Base-by-base conservation (phyloP, 2,329 filamentous ascomycete genomes). In the Alternaria incomplexa region DNA sequence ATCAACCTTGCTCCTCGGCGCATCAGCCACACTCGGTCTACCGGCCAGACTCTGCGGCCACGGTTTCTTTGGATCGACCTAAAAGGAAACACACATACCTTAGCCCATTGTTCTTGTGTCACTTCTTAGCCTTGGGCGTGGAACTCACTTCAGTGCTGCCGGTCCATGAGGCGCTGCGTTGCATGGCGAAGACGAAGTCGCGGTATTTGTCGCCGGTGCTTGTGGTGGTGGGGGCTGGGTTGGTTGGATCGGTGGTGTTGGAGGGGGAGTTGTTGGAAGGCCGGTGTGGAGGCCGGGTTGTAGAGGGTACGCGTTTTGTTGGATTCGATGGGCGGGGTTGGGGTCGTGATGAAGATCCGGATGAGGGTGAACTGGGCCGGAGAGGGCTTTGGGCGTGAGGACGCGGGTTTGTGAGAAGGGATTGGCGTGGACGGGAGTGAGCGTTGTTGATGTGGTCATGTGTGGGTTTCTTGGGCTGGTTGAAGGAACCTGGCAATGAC, bases 131-230 rank as follows among this genome's bases (percentile, higher is more conserved):
- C 44, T 43, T 32, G 20, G 55, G 44, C 23, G 25, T 58, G 5
- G 63, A 12, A 72, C 72, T 71, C 66, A 75, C 74, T 32, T 54
- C 47, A 1, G 56, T 69, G 46, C 65, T 73, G 5, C 71, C 75
- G 0, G 69, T 76, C 12, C 58, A 63, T 1, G 68, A 68, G 1
- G 69, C 73, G 23, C 54, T 32, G 6, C 66, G 63, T 43, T 65
- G 52, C 12, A 63, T 45, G 3, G 62, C 67, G 36, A 64, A 66
- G 17, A 60, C 22, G 40, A 63, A 76, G 52, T 75, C 69, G 23
- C 68, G 68, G 15, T 61, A 75, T 11, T 54, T 55, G 23, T 76
- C 72, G 28, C 69, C 63, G 1, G 22, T 61, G 10, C 45, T 51
- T 47, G 10, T 17, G 32, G 23, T 44, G 20, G 17, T 9, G 20